Evolutionary conservation across 164 flowering plant genomes (phyloP).

Genomic region (Brasenia schreberi): DNA sequence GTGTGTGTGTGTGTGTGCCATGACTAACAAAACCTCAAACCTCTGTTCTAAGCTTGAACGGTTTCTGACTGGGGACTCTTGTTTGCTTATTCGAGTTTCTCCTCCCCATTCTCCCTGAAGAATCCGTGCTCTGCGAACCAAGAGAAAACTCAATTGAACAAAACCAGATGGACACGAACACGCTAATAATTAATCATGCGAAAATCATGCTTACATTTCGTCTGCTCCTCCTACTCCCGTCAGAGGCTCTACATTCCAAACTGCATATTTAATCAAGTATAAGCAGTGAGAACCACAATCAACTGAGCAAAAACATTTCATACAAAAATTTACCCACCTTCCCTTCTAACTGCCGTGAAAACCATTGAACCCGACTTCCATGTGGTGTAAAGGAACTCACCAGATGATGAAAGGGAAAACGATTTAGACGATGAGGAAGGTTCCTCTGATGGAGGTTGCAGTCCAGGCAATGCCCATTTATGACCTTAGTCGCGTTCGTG

Average conservation of each 20-base stretch:
- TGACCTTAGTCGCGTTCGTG: slow-evolving; percentile 11
- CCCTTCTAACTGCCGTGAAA: slow-evolving; percentile 44
- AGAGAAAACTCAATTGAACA: background rate
- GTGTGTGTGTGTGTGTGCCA: slow-evolving; percentile 19
- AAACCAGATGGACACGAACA: background rate
- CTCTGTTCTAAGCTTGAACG: slow-evolving; percentile 91
- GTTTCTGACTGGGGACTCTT: slow-evolving; percentile 52
- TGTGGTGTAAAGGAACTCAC: slow-evolving; percentile 37
- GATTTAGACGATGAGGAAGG: background rate
- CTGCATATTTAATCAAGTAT: slow-evolving; percentile 16
- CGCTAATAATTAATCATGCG: background rate
- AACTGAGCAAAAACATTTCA: background rate
- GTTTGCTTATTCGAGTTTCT: slow-evolving; percentile 54
- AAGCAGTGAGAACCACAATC: background rate
- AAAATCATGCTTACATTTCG: slow-evolving; percentile 46
- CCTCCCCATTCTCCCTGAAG: slow-evolving; percentile 40
- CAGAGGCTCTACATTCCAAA: slow-evolving; percentile 41
- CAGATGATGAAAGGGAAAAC: slow-evolving; percentile 37
- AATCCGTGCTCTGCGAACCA: slow-evolving; percentile 51
- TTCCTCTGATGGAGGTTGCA: slow-evolving; percentile 25
- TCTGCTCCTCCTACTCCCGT: slow-evolving; percentile 64
- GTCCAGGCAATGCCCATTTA: slow-evolving; percentile 71
- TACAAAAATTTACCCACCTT: slow-evolving; percentile 33
- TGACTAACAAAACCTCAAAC: slow-evolving; percentile 10
- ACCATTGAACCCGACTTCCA: slow-evolving; percentile 47